These are phyloP conservation scores for Acanthamoeba healyi DNA, from an alignment of 208 protist species.

Conservation along the genomic window DNA sequence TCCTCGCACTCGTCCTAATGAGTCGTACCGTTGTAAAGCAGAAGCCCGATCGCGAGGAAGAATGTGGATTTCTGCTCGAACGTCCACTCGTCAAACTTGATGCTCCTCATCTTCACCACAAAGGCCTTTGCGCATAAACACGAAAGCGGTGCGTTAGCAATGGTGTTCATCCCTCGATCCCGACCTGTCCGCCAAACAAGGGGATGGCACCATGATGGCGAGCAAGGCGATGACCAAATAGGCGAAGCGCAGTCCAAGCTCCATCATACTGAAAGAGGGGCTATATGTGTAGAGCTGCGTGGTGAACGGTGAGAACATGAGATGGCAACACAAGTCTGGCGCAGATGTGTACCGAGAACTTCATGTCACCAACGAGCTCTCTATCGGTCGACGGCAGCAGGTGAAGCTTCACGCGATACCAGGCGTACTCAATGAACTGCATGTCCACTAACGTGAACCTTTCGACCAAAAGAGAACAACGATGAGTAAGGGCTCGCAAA, in stretches of 20 bases:
- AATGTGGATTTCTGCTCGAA: slow-evolving; percentile 59
- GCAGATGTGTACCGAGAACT: slow-evolving; percentile 55
- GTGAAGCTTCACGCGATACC: slow-evolving; percentile 1
- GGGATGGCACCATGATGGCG: neutral
- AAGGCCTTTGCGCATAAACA: too few relatives aligned
- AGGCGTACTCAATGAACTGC: slow-evolving; percentile 65
- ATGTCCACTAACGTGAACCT: slow-evolving; percentile 70
- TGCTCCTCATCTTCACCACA: slow-evolving; percentile 13
- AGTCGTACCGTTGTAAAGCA: slow-evolving; percentile 57
- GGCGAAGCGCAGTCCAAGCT: neutral
- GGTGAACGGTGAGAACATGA: neutral
- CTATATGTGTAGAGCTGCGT: slow-evolving; percentile 16
- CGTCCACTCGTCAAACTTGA: neutral
- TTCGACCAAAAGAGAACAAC: neutral
- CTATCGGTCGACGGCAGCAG: neutral
- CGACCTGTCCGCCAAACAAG: neutral
- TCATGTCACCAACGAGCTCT: slow-evolving; percentile 42
- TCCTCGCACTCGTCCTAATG: neutral
- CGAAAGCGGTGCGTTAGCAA: neutral
- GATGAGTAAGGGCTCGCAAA: too few relatives aligned
- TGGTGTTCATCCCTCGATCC: neutral
- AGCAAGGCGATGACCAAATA: slow-evolving; percentile 15
- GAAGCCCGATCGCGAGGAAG: neutral
- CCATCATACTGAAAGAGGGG: neutral
- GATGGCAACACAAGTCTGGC: neutral